A percentile compares a stretch with the other conserved stretches of the same genome.
Conservation (phyloP, 805 yeast genomes). For the Cyberlindnera euphorbiiphila region DNA sequence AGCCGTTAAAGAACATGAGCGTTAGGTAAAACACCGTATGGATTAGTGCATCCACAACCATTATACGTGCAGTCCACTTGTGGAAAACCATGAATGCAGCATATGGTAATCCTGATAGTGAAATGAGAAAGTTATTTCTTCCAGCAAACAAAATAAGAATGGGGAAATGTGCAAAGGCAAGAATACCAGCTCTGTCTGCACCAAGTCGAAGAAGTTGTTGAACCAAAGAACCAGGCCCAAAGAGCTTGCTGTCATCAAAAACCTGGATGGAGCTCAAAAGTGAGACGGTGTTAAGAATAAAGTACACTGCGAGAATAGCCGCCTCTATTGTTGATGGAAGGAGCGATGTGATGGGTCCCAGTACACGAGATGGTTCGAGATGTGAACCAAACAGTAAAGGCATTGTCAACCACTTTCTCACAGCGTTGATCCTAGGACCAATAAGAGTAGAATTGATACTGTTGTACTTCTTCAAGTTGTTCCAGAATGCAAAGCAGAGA, state of each 20-base stretch:
- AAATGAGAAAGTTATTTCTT: slow-evolving; percentile 63
- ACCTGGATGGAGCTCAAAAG: slow-evolving; percentile 13
- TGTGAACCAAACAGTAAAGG: slow-evolving; percentile 22
- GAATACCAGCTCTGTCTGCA: slow-evolving; percentile 26
- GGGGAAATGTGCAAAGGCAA: slow-evolving; percentile 45
- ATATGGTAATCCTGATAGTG: slow-evolving; percentile 59
- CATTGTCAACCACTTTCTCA: slow-evolving; percentile 19
- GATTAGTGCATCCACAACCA: slow-evolving; percentile 39
- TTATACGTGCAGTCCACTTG: slow-evolving; percentile 54
- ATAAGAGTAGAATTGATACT: slow-evolving; percentile 19
- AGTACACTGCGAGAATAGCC: slow-evolving; percentile 32
- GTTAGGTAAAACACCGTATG: slow-evolving; percentile 35
- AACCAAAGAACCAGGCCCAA: slow-evolving; percentile 14
- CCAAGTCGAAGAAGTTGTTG: slow-evolving; percentile 10
- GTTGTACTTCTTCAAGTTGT: slow-evolving; percentile 15
- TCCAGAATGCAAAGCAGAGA: slow-evolving; percentile 21
- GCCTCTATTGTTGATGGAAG: slow-evolving; percentile 23
- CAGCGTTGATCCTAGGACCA: slow-evolving; percentile 11
- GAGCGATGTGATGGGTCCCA: slow-evolving; percentile 14
- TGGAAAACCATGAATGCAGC: slow-evolving; percentile 64
- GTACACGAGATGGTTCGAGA: slow-evolving; percentile 18
- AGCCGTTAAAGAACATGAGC: slow-evolving; percentile 5
- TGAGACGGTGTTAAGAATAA: slow-evolving; percentile 21
- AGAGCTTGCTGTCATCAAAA: slow-evolving; percentile 17
- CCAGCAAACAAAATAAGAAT: slow-evolving; percentile 60